Evolutionary conservation across 805 yeast species (phyloP), one percentile per base, ranked within the genome.

Genomic region (Candida cerambycidarum): DNA sequence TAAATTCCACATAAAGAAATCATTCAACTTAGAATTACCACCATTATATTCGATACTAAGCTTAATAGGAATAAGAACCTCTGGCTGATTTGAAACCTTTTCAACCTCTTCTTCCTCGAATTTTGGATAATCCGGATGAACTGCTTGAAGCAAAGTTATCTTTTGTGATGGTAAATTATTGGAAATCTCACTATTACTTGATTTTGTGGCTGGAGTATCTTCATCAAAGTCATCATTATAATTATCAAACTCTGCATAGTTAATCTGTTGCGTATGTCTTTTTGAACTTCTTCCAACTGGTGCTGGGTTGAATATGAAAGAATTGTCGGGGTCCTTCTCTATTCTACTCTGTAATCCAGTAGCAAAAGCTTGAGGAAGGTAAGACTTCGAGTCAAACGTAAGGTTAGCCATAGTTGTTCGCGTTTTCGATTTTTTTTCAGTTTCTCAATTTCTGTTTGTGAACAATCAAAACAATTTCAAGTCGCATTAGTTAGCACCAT

Each of bases 221-320:
- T 49, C 53, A 36, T 67, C 71, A 42, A 53, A 55, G 21, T 65
- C 71, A 43, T 63, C 79, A 49, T 82, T 82, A 38, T 78, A 80
- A 48, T 66, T 65, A 40, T 87, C 96, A 45, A 80, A 74, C 58
- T 89, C 97, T 0, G 96, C 93, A 57, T 89, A 89, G 58, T 85
- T 87, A 39, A 87, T 79, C 38, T 81, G 83, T 29, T 76, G 76
- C 9, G 87, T 82, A 32, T 73, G 66, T 53, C 96, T 72, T 59
- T 88, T 89, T 25, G 89, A 82, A 23, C 83, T 76, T 50, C 97
- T 76, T 3, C 89, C 79, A 2, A 88, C 86, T 17, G 85, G 82
- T 1, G 89, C 84, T 2, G 88, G 77, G 28, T 59, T 66, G 24
- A 84, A 74, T 52, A 83, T 78, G 24, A 90, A 65, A 1, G 95